Base-by-base conservation (phyloP, 116 monocot species). In the Dioscorea cayenensis region DNA sequence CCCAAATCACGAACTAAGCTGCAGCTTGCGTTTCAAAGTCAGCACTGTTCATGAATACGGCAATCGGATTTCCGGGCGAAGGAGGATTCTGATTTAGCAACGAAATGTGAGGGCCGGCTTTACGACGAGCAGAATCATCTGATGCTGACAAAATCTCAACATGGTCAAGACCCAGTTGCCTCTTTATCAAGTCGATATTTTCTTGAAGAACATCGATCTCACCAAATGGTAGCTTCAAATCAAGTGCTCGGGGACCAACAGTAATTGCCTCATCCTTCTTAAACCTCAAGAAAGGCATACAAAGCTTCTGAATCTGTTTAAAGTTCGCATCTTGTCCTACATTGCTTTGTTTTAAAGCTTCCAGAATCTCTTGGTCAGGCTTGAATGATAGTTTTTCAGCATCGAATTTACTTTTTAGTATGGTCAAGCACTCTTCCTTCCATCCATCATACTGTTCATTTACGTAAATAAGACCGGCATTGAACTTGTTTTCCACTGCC, bases 401-500 rank as follows among this genome's bases (percentile, higher is more conserved):
- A 25, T 91, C 80, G 68, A 75, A 95, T 74, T 84, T 92, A 25
- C 17, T 66, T 72, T 82, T 67, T 36, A 95, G 87, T 70, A 92
- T 85, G 51, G 66, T 84, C 68, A 92, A 51, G 16, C 92, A 92
- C 29, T 90, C 82, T 36, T 77, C 79, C 77, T 92, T 85, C 90
- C 95, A 89, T 6, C 95, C 95, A 85, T 87, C 87, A 77, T 86
- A 95, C 49, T 84, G 75, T 72, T 91, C 91, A 66, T 87, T 95
- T 19, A 95, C 95, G 69, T 87, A 95, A 28, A 95, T 80, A 32
- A 92, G 84, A 32, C 92, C 89, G 12, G 82, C 72, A 16, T 73
- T 80, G 14, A 79, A 49, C 60, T 76, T 84, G 51, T 80, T 77
- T 58, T 81, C 85, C 66, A 78, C 72, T 35, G 68, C 22, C 43